Base-by-base conservation (phyloP, 2,329 filamentous ascomycete species). In the Arthrinium phaeospermum region DNA sequence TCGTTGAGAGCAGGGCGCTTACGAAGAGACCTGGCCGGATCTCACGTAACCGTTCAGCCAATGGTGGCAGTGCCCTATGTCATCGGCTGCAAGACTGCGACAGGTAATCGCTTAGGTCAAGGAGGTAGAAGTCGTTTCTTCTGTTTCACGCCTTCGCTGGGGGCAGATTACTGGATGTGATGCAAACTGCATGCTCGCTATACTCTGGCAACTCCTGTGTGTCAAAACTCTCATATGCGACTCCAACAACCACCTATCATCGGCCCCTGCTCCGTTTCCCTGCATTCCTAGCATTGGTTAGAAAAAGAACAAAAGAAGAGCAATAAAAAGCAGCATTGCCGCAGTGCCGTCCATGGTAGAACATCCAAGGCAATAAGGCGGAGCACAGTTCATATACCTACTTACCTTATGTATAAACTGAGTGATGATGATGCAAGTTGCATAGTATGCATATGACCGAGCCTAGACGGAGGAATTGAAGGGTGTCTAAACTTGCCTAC, bases 21-120 rank as follows among this genome's bases (percentile, higher is more conserved):
- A 69, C 30, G 45, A 69, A 7, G 6, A 69, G 67, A 37, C 24
- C 24, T 16, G 67, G 45, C 67, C 67, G 47, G 16, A 69, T 69
- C 67, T 69, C 67, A 69, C 53, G 49, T 51, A 68, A 46, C 71
- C 34, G 57, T 68, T 70, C 49, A 44, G 61, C 72, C 72, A 73
- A 73, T 73, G n/a, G 72, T 41, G 72, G 72, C 72, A 30, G 72
- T 73, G 72, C 57, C 34, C 57, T 3, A 64, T 41, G 57, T 24
- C 57, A 64, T 64, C 22, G 10, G n/a, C 34, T 41, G 57, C 57
- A 41, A 24, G 34, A 64, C 57, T 64, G 57, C 57, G 57, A 64
- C 57, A 41, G 10, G 57, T 34, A 13, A 13, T 64, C 57, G 57
- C 57, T 64, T n/a, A 19, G 30, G 30, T 2, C 22, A 12, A 64